phyloP scores from a whole-genome alignment of 768 basidiomycete species.

The Amanita inopinata region DNA sequence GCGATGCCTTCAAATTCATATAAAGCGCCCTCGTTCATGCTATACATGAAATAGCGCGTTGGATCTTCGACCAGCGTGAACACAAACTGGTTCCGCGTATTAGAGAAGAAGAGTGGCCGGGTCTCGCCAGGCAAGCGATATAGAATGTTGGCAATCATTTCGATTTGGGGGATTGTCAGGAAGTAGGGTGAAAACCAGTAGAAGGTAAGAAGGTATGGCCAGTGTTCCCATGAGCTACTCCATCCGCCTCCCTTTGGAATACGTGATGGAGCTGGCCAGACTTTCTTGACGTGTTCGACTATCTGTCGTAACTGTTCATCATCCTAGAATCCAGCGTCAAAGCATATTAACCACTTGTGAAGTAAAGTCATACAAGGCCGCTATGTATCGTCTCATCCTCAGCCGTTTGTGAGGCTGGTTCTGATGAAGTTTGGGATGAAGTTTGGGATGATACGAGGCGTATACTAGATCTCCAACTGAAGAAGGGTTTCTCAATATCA shows the following conservation, averaged over 20 bases:
- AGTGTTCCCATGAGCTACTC: constrained; percentile 21
- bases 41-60: constrained; percentile 14
- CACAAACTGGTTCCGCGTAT: constrained; percentile 14
- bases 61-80: constrained; percentile 16
- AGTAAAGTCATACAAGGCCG: neutral
- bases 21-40: constrained; percentile 7
- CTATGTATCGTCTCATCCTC: neutral
- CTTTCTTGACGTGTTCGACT: constrained; percentile 13
- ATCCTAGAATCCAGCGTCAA: neutral
- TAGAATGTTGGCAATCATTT: constrained; percentile 24
- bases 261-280: constrained; percentile 18
- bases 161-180: constrained; percentile 26
- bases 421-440: neutral
- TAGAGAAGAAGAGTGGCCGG: constrained; percentile 23
- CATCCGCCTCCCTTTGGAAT: constrained; percentile 18
- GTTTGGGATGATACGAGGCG: neutral
- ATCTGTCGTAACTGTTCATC: constrained; percentile 6
- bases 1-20: constrained; percentile 11
- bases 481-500: no score
- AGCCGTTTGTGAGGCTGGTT: neutral
- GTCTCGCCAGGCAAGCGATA: constrained; percentile 22
- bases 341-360: neutral
- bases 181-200: constrained; percentile 26
- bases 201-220: constrained; percentile 21
- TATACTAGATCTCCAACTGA: neutral